phyloP scores from a whole-genome alignment of 495 filamentous ascomycete species.

The Sabuloglossum arenarium region DNA sequence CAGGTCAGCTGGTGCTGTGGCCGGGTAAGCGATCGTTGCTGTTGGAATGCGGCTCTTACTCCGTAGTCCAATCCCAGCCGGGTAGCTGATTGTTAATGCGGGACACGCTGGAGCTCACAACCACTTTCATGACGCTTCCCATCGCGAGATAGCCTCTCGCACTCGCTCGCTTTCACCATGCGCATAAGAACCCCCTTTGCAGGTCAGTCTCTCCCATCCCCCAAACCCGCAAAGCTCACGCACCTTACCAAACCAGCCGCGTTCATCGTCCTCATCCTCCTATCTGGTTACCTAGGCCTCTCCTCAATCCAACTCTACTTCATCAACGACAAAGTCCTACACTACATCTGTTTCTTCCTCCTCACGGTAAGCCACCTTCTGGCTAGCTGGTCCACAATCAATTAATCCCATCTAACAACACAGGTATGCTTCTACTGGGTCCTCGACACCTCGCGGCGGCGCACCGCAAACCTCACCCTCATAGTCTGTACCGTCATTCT shows the following conservation, averaged over 20 bases:
- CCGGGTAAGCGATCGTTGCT: not conserved
- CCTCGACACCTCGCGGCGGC: constrained; percentile 68
- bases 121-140: not conserved
- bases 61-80: too few relatives aligned
- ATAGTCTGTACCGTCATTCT: constrained; percentile 51
- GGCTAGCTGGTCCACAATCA: too few relatives aligned
- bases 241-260: constrained; percentile 27
- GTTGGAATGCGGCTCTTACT: too few relatives aligned
- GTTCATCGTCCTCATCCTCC: constrained; percentile 55
- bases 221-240: too few relatives aligned
- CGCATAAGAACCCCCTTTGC: constrained; percentile 12
- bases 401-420: not conserved
- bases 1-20: not conserved
- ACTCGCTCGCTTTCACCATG: constrained; percentile 5
- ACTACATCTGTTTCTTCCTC: constrained; percentile 74
- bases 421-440: constrained; percentile 85
- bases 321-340: constrained; percentile 76
- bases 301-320: constrained; percentile 31
- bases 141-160: not conserved
- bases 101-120: not conserved
- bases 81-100: not conserved
- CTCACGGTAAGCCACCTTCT: constrained; percentile 31
- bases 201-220: not conserved
- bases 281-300: constrained; percentile 62
- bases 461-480: constrained; percentile 69